These are phyloP conservation scores for Mortierella sp. DNA, from an alignment of 371 early-diverging fungal species.

Conservation along the genomic window DNA sequence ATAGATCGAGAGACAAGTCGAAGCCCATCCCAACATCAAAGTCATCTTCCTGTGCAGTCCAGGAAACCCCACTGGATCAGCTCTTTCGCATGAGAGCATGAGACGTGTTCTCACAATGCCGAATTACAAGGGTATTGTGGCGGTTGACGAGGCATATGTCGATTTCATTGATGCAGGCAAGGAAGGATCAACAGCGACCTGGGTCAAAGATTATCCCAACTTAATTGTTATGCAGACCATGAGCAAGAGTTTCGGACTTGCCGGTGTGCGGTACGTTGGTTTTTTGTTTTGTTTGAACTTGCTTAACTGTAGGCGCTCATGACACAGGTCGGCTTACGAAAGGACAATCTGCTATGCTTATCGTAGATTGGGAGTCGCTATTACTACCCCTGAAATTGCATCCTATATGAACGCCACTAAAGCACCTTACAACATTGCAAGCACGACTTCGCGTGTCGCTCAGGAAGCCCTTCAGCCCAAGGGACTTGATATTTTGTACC, in stretches of 20 bases:
- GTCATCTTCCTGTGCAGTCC: slow-evolving; percentile 95
- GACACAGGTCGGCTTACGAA: too few species aligned
- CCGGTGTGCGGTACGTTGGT: slow-evolving; percentile 88
- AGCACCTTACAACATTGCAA: slow-evolving; percentile 97
- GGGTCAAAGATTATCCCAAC: slow-evolving; percentile 89
- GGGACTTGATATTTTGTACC: slow-evolving; percentile 78
- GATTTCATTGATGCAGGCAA: slow-evolving; percentile 83
- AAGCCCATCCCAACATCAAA: slow-evolving; percentile 82
- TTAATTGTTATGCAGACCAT: slow-evolving; percentile 96
- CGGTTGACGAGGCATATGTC: slow-evolving; percentile 98
- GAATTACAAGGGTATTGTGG: slow-evolving; percentile 84
- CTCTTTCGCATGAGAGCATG: slow-evolving; percentile 77
- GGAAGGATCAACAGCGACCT: slow-evolving; percentile 78
- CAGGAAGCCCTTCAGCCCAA: slow-evolving; percentile 78
- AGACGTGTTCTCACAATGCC: slow-evolving; percentile 73
- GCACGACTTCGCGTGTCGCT: slow-evolving; percentile 85
- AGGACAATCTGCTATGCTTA: too few species aligned
- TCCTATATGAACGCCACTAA: slow-evolving; percentile 94
- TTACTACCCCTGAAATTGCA: slow-evolving; percentile 83
- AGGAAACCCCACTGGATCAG: slow-evolving; percentile 97
- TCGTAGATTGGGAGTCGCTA: slow-evolving; percentile 86
- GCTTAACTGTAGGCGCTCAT: too few species aligned
- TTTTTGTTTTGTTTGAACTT: too few species aligned
- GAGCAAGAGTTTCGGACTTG: slow-evolving; percentile 97
- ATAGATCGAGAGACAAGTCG: slow-evolving; percentile 71